Evolutionary conservation across 164 flowering plant species (phyloP).

Genomic region (Vitis rotundifolia): DNA sequence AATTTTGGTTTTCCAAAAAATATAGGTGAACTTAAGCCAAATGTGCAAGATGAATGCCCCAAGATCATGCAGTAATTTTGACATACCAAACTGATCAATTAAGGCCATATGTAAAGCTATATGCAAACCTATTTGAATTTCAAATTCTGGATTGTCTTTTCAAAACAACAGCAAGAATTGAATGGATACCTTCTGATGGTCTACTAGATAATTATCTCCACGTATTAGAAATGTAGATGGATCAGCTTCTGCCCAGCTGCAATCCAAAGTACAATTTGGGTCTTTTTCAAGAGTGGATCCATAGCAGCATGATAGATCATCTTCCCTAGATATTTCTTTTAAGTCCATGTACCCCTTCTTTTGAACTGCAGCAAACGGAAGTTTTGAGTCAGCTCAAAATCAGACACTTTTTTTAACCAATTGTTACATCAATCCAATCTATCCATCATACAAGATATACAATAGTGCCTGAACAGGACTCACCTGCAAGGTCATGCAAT

Average conservation of each 20-base stretch:
- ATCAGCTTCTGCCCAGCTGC: constrained; percentile 58
- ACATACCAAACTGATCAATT: background rate
- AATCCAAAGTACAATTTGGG: constrained; percentile 35
- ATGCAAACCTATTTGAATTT: background rate
- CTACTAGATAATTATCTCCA: constrained; percentile 48
- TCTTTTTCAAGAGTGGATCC: constrained; percentile 60
- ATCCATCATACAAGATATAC: background rate
- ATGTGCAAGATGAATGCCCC: background rate
- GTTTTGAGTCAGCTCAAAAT: background rate
- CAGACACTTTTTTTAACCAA: background rate
- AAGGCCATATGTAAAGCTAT: background rate
- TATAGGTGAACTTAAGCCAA: background rate
- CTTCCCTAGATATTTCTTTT: constrained; percentile 29
- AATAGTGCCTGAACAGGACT: constrained; percentile 4
- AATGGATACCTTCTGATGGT: constrained; percentile 38
- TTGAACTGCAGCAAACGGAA: constrained; percentile 30
- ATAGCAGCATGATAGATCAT: constrained; percentile 27
- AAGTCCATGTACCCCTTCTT: constrained; percentile 42
- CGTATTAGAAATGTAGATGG: constrained; percentile 60
- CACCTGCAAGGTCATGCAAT: constrained; percentile 45
- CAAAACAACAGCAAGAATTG: background rate
- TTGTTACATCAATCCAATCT: background rate
- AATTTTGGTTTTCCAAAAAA: no score
- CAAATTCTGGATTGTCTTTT: background rate
- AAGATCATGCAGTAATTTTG: background rate